Evolutionary conservation across 1,139 yeast genomes (phyloP).

Genomic region (Kodamaea sp.): DNA sequence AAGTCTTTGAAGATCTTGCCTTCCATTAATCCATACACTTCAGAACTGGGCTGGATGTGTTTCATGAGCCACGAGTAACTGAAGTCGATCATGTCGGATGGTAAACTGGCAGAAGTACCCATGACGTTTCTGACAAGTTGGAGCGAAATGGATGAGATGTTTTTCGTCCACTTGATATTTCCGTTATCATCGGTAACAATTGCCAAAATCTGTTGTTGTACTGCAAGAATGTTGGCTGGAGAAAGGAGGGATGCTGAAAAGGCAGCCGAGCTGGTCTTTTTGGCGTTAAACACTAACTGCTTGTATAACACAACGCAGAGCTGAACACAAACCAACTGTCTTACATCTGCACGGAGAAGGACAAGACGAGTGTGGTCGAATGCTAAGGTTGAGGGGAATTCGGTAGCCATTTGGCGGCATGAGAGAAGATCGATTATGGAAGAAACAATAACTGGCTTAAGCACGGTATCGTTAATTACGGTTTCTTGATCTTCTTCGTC

Average conservation of each 20-base stretch:
- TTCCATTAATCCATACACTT: constrained; percentile 78
- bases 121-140: constrained; percentile 58
- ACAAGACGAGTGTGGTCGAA: constrained; percentile 84
- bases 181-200: constrained; percentile 86
- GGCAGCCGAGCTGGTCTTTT: constrained; percentile 19
- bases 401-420: constrained; percentile 79
- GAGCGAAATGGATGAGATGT: constrained; percentile 69
- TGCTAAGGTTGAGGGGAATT: constrained; percentile 83
- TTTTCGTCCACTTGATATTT: constrained; percentile 87
- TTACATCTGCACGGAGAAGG: constrained; percentile 76
- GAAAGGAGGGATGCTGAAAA: constrained; percentile 22
- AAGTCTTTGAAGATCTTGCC: constrained; percentile 59
- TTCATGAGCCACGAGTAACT: constrained; percentile 79
- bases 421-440: constrained; percentile 64
- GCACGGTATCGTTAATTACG: constrained; percentile 17
- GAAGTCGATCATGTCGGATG: constrained; percentile 56
- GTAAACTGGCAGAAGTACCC: constrained; percentile 24
- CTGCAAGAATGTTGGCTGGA: constrained; percentile 31
- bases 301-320: constrained; percentile 72
- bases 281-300: constrained; percentile 56
- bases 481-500: constrained; percentile 16
- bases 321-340: constrained; percentile 81
- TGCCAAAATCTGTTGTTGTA: constrained; percentile 66
- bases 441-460: constrained; percentile 43
- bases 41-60: constrained; percentile 84